Conservation (phyloP, 2,329 filamentous ascomycete species). For the Cercospora sp. region DNA sequence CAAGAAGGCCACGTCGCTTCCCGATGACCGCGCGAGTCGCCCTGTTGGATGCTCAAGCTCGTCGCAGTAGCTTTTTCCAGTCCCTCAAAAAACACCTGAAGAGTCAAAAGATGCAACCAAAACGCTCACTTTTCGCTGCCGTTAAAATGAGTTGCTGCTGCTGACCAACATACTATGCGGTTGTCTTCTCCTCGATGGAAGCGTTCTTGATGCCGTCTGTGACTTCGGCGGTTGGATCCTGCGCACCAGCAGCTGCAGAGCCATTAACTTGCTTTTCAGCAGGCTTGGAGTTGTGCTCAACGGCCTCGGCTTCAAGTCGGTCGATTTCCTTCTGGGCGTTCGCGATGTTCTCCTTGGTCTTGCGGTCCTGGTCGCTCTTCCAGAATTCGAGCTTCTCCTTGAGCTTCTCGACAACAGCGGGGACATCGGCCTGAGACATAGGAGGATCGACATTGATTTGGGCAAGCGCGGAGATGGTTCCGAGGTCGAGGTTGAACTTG, state of each 20-base stretch:
- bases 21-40: neutral
- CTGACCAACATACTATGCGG: conserved; percentile 18
- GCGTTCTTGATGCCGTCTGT: conserved; percentile 62
- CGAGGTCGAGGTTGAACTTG: conserved; percentile 84
- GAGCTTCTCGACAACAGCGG: conserved; percentile 79
- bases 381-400: conserved; percentile 88
- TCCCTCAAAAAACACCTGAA: conserved; percentile 2
- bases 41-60: neutral
- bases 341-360: conserved; percentile 91
- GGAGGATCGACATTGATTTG: conserved; percentile 85
- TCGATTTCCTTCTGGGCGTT: conserved; percentile 97
- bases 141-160: conserved; percentile 1
- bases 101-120: conserved; percentile 4
- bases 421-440: conserved; percentile 80
- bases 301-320: conserved; percentile 70
- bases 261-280: conserved; percentile 59
- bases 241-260: conserved; percentile 53
- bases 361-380: conserved; percentile 84
- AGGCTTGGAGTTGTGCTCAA: conserved; percentile 43
- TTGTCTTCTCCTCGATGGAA: conserved; percentile 56
- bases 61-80: neutral
- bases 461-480: conserved; percentile 85
- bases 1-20: conserved; percentile 4
- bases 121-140: conserved; percentile 15
- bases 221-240: conserved; percentile 61